Evolutionary conservation across 495 filamentous ascomycete genomes (phyloP).

Genomic region (Aspergillus ellipticus): DNA sequence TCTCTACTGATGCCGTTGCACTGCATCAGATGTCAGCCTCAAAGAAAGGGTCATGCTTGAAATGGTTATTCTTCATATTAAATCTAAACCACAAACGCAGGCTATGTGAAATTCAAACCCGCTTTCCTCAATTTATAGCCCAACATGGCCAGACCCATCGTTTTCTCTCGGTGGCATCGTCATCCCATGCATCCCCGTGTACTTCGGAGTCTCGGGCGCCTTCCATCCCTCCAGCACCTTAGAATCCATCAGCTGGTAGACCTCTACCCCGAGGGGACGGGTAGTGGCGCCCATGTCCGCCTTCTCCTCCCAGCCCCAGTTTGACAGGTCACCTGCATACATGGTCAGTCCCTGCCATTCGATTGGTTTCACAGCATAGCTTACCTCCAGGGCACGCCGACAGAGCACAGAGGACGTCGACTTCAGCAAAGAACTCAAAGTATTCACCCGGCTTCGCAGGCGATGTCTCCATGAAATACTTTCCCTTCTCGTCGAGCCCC

Average conservation of each 20-base stretch:
- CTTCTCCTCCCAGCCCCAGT: slow-evolving; percentile 71
- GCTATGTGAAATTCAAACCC: neutral
- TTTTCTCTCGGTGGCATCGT: slow-evolving; percentile 34
- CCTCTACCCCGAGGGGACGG: slow-evolving; percentile 67
- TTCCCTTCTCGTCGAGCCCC: slow-evolving; percentile 63
- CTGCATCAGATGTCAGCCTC: neutral
- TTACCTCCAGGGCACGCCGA: slow-evolving; percentile 56
- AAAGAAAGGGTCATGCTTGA: neutral
- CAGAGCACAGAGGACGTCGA: slow-evolving; percentile 69
- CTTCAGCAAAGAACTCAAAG: slow-evolving; percentile 76
- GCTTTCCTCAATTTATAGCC: too few relatives aligned
- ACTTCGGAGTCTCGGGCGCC: slow-evolving; percentile 51
- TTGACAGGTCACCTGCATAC: slow-evolving; percentile 57
- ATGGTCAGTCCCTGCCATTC: neutral
- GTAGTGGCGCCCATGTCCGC: slow-evolving; percentile 68
- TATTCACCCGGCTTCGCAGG: slow-evolving; percentile 63
- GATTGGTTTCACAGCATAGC: too few relatives aligned
- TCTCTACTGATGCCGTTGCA: too few relatives aligned
- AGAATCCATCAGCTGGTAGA: slow-evolving; percentile 57
- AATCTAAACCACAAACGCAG: too few relatives aligned
- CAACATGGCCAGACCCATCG: slow-evolving; percentile 28
- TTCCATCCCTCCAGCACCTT: slow-evolving; percentile 56
- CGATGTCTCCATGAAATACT: slow-evolving; percentile 75
- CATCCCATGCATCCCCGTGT: slow-evolving; percentile 68
- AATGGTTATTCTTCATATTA: neutral